Conservation (phyloP, 306 rosid genomes). For the Medicago ruthenica region DNA sequence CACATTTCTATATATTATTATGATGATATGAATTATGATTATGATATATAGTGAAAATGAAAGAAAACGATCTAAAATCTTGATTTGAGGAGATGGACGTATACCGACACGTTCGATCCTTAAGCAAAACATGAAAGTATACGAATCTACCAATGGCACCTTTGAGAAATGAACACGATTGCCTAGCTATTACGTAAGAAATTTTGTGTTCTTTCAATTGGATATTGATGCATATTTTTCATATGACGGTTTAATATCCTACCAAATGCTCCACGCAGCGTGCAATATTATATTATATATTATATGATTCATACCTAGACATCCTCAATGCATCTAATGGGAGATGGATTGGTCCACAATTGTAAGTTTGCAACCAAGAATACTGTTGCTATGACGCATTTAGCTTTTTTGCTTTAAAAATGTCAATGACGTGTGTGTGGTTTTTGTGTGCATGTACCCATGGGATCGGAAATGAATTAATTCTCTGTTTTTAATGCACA, state of each 20-base stretch:
- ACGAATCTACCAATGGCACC: constrained; percentile 34
- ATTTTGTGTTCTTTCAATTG: background rate
- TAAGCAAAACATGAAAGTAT: constrained; percentile 29
- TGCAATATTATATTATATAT: background rate
- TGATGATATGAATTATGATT: no score
- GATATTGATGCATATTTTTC: constrained; percentile 18
- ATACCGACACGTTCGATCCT: constrained; percentile 20
- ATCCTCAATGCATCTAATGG: background rate
- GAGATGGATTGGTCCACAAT: background rate
- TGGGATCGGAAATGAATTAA: background rate
- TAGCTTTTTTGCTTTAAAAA: background rate
- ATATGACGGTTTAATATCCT: constrained; percentile 22
- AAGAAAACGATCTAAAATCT: constrained; percentile 30
- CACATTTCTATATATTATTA: constrained; percentile 19
- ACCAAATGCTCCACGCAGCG: constrained; percentile 1
- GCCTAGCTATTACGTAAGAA: background rate
- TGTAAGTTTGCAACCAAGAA: constrained; percentile 10
- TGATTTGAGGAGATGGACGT: constrained; percentile 31
- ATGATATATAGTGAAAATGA: constrained; percentile 29
- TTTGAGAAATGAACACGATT: constrained; percentile 5
- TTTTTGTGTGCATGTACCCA: background rate
- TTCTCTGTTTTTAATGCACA: background rate
- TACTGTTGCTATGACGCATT: background rate
- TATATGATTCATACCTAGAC: background rate
- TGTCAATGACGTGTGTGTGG: background rate